Base-by-base conservation (phyloP, 108 stramenopile genomes). In the Cyclostephanos tholiformis region DNA sequence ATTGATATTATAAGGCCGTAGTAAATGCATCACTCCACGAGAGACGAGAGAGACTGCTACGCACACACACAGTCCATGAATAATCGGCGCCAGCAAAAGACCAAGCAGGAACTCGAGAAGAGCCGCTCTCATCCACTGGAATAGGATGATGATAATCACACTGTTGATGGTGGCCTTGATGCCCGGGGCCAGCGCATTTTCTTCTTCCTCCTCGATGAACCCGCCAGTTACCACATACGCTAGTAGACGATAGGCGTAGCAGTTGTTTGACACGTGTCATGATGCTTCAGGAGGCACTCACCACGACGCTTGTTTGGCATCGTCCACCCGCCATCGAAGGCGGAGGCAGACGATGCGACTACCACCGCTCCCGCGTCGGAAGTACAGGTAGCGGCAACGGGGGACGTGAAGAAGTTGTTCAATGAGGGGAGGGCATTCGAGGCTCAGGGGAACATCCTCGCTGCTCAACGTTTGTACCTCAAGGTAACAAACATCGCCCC, bases 401-500 rank as follows among this genome's bases (percentile, higher is more conserved):
- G 72, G 17, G 79, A 80, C 17, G 61, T 82, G 3, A 72, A 75
- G 64, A 80, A 87, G 48, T 60, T 91, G 6, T 94, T 90, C 75
- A 91, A 88, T 36, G 88, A 91, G 60, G 93, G 88, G 0, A 70
- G 93, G 61, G 90, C 88, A 26, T 63, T 88, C 17, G 93, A 94
- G 74, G 82, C 77, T 39, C 93, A 94, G 57, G 85, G 85, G 35
- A 86, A 86, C 70, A 87, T 94, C 66, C 82, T 84, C 16, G 90
- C 93, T 0, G 93, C 93, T 38, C 90, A 91, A 64, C 75, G 93
- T 26, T 62, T 94, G 26, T 94, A 90, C 75, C 30, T 57, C 32
- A 91, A 91, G 65, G 86, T 94, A 29, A 90, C 89, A 22, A 86
- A 91, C 57, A 86, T 91, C n/a, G 80, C 86, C 11, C 89, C 89